Evolutionary conservation across 2,329 filamentous ascomycete genomes (phyloP).

Genomic region (Cercospora zeae-maydis): DNA sequence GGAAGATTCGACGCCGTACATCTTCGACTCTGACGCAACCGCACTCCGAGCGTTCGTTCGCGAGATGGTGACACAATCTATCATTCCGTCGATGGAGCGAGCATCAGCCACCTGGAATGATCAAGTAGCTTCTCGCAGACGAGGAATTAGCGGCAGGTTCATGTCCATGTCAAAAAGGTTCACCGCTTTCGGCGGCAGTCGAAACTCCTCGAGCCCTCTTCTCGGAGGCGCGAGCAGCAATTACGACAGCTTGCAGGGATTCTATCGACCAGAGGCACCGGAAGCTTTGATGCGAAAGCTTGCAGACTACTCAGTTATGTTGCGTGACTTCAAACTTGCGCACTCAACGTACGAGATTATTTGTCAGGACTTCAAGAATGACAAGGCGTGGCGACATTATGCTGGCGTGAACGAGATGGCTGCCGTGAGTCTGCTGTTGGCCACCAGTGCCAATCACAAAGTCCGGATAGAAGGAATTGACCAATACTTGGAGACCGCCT

Average conservation of each 20-base stretch:
- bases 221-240: constrained; percentile 55
- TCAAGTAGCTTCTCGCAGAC: constrained; percentile 84
- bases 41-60: constrained; percentile 85
- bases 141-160: constrained; percentile 87
- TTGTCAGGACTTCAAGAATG: constrained; percentile 82
- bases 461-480: constrained; percentile 76
- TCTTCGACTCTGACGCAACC: constrained; percentile 88
- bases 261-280: constrained; percentile 76
- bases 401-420: constrained; percentile 95
- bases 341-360: constrained; percentile 89
- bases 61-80: constrained; percentile 91
- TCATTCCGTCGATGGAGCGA: constrained; percentile 94
- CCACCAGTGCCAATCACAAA: constrained; percentile 69
- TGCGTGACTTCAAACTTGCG: constrained; percentile 91
- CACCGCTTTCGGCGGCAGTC: constrained; percentile 68
- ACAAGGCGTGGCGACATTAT: constrained; percentile 96
- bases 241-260: constrained; percentile 74
- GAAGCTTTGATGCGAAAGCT: constrained; percentile 92
- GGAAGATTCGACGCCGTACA: constrained; percentile 68
- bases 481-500: constrained; percentile 81
- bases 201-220: constrained; percentile 53
- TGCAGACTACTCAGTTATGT: constrained; percentile 94
- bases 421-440: constrained; percentile 75
- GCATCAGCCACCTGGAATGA: constrained; percentile 93
- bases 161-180: constrained; percentile 91